Percentiles rank a stretch among this genome's conserved stretches.
phyloP scores from a whole-genome alignment of 331 rosid genomes.

The Malus hybrid region DNA sequence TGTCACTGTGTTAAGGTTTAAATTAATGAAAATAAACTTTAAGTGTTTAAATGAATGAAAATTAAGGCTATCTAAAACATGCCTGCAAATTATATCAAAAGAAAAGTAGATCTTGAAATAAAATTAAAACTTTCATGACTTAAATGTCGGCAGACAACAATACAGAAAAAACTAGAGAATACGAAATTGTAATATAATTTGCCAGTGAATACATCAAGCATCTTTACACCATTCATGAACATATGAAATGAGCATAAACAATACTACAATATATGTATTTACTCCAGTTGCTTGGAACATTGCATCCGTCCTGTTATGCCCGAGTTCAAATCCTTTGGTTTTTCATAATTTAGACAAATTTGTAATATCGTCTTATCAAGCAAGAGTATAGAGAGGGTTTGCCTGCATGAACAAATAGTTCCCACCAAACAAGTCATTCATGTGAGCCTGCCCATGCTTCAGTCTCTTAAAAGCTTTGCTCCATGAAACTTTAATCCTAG shows the following conservation, averaged over 20 bases:
- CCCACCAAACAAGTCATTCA: conserved; percentile 39
- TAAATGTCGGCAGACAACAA: too few relatives aligned
- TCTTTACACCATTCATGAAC: background rate
- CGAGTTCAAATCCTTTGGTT: background rate
- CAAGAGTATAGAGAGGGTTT: background rate
- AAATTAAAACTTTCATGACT: too few relatives aligned
- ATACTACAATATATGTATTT: background rate
- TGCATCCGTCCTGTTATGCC: background rate
- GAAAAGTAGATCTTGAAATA: too few relatives aligned
- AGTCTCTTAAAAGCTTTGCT: conserved; percentile 23
- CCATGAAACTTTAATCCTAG: conserved; percentile 24
- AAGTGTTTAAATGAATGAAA: too few relatives aligned
- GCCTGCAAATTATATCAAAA: too few relatives aligned
- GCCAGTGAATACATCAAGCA: too few relatives aligned
- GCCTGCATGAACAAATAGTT: conserved; percentile 35
- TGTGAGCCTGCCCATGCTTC: conserved; percentile 40
- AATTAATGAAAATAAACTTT: too few relatives aligned
- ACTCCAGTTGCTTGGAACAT: background rate
- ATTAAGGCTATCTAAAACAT: too few relatives aligned
- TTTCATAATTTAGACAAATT: too few relatives aligned
- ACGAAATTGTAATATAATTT: too few relatives aligned
- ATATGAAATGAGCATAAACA: background rate
- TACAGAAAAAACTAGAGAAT: too few relatives aligned
- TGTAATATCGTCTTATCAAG: background rate
- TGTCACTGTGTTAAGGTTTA: background rate